Percentiles rank a stretch among this genome's conserved stretches.
phyloP scores from a whole-genome alignment of 371 early-diverging fungal species.

The Mucor ambiguus region DNA sequence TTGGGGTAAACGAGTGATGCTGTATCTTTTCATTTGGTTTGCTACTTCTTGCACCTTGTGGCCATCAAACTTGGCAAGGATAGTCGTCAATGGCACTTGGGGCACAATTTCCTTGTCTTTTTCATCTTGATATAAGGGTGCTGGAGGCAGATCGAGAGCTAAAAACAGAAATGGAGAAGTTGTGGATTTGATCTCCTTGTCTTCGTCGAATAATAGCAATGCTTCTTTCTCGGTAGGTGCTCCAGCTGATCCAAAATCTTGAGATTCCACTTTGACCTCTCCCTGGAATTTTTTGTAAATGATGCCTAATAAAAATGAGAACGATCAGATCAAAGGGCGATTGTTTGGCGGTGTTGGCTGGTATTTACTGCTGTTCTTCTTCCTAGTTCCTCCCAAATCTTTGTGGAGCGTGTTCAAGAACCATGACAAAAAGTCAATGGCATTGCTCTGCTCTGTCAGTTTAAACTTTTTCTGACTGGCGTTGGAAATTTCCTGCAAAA shows the following conservation, averaged over 20 bases:
- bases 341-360: too few relatives aligned
- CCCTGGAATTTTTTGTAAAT: conserved; percentile 89
- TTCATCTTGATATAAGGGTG: conserved; percentile 92
- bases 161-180: conserved; percentile 83
- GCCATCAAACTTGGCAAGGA: conserved; percentile 91
- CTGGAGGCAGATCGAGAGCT: conserved; percentile 90
- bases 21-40: conserved; percentile 69
- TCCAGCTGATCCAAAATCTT: conserved; percentile 52
- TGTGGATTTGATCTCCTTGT: conserved; percentile 52
- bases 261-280: conserved; percentile 73
- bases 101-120: conserved; percentile 90
- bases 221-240: conserved; percentile 36
- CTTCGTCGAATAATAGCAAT: conserved; percentile 42
- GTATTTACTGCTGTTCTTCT: conserved; percentile 68
- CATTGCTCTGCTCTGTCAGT: conserved; percentile 84
- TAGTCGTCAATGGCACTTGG: conserved; percentile 78
- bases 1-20: conserved; percentile 76
- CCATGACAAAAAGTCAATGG: conserved; percentile 93
- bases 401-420: conserved; percentile 89
- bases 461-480: conserved; percentile 84
- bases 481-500: conserved; percentile 90
- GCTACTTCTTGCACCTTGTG: conserved; percentile 68
- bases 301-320: conserved; percentile 54
- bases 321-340: too few relatives aligned
- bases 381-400: conserved; percentile 82